phyloP scores from a whole-genome alignment of 768 basidiomycete genomes.

The Tricholomella constricta region DNA sequence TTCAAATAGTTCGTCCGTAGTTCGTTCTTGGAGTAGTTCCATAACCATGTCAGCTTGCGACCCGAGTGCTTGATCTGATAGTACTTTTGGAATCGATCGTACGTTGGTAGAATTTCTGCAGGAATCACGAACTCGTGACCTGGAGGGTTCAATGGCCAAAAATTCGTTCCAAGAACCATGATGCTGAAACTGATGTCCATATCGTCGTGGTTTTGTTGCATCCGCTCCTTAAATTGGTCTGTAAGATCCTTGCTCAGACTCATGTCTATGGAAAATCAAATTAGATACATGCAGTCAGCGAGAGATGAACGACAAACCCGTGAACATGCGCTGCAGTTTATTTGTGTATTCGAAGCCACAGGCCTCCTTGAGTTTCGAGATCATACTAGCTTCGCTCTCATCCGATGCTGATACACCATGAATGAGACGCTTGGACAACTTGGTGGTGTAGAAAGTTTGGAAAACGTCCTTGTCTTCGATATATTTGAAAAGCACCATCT shows the following conservation, averaged over 20 bases:
- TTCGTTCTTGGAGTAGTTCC: constrained; percentile 98
- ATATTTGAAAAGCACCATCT: constrained; percentile 99
- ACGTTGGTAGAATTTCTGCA: constrained; percentile 80
- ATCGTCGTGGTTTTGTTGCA: constrained; percentile 84
- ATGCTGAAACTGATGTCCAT: constrained; percentile 89
- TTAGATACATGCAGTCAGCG: not conserved
- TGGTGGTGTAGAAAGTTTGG: constrained; percentile 96
- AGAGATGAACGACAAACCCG: constrained; percentile 51
- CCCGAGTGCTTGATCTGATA: constrained; percentile 94
- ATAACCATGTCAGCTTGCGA: constrained; percentile 95
- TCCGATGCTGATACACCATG: constrained; percentile 91
- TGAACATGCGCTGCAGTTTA: constrained; percentile 97
- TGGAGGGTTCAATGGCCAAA: constrained; percentile 91
- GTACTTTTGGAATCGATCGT: constrained; percentile 90
- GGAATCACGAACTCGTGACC: constrained; percentile 88
- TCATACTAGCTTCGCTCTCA: constrained; percentile 97
- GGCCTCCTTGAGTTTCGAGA: constrained; percentile 93
- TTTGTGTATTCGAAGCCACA: constrained; percentile 97
- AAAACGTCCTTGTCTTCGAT: constrained; percentile 99
- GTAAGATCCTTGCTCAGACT: constrained; percentile 94
- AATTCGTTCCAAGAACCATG: constrained; percentile 93
- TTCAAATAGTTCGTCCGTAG: constrained; percentile 89
- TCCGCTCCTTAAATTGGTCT: constrained; percentile 91
- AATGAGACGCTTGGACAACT: constrained; percentile 90
- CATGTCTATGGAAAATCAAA: constrained; percentile 64